A percentile compares a stretch with the other conserved stretches of the same genome.
These are phyloP conservation scores for maize (Zea mays) DNA, from an alignment of 176 grass and related monocot species.

Conservation along the genomic window Zm-B73-REFERENCE-NAM-5.0 NC_050099.1:60959501-60960000, in stretches of 20 bases:
- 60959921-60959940: conserved; percentile 34
- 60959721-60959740: background rate
- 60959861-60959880: conserved; percentile 44
- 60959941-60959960: conserved; percentile 22
- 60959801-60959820: conserved; percentile 3
- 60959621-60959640: conserved; percentile 35
- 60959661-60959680: conserved; percentile 9
- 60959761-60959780: conserved; percentile 37
- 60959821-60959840: conserved; percentile 25
- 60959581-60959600: conserved; percentile 56
- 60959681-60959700: background rate
- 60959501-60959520: conserved; percentile 51
- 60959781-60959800: conserved; percentile 33
- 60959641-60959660: background rate
- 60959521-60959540: conserved; percentile 58
- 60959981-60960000: conserved; percentile 43
- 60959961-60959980: conserved; percentile 44
- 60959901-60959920: conserved; percentile 17
- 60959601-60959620: conserved; percentile 55
- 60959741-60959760: conserved; percentile 17
- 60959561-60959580: conserved; percentile 64
- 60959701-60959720: background rate
- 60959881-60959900: conserved; percentile 36
- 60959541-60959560: conserved; percentile 65
- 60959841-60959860: conserved; percentile 43